phyloP scores from a whole-genome alignment of 2,329 filamentous ascomycete genomes.

The Stagonosporopsis rhizophila region DNA sequence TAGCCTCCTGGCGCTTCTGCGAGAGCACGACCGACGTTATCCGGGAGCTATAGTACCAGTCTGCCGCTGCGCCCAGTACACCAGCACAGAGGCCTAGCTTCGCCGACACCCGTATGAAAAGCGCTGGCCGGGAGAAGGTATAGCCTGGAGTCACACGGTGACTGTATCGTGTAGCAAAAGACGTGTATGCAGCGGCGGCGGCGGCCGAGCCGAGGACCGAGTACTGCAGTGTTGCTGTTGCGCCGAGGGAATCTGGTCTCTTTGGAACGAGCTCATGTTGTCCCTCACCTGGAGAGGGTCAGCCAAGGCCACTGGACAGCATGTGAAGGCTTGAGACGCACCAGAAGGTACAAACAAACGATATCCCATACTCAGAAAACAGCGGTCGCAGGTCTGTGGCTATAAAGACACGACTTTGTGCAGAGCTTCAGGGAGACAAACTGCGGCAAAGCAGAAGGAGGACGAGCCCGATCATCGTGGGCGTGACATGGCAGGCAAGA shows the following conservation, averaged over 20 bases:
- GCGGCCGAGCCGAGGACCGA: conserved; percentile 34
- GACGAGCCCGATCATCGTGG: conserved; percentile 6
- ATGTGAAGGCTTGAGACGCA: conserved; percentile 13
- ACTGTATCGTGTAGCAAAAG: conserved; percentile 26
- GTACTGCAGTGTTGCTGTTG: conserved; percentile 39
- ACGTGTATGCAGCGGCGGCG: conserved; percentile 36
- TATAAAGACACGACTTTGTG: neutral
- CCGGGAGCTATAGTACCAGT: conserved; percentile 35
- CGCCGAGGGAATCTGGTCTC: conserved; percentile 37
- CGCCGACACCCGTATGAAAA: conserved; percentile 36
- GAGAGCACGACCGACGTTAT: conserved; percentile 26
- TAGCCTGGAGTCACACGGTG: conserved; percentile 21
- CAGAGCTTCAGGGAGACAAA: neutral
- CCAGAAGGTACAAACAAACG: conserved; percentile 39
- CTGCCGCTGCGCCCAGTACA: conserved; percentile 30
- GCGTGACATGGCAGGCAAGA: conserved; percentile 2
- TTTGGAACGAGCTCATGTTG: conserved; percentile 34
- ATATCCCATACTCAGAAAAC: conserved; percentile 29
- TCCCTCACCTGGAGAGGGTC: conserved; percentile 33
- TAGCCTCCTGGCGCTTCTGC: conserved; percentile 16
- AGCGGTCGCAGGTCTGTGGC: neutral
- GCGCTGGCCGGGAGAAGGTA: conserved; percentile 21
- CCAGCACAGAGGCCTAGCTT: conserved; percentile 30
- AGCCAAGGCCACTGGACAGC: neutral
- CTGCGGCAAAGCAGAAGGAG: conserved; percentile 1